These are phyloP conservation scores for Erucastrum elatum DNA, from an alignment of 345 rosid species.

Conservation along the genomic window DNA sequence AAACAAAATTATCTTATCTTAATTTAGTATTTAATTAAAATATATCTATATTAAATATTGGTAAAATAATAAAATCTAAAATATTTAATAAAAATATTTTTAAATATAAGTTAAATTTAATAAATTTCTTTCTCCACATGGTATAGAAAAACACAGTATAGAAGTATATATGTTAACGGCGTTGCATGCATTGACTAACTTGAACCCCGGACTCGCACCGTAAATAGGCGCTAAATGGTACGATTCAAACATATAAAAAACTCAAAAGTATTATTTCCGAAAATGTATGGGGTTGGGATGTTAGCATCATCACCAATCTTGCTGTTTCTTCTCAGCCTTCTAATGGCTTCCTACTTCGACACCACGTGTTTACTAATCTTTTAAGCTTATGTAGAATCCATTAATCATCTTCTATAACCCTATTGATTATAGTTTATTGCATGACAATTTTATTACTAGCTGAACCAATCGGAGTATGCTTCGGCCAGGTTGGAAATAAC, in stretches of 20 bases:
- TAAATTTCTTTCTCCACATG: too few relatives aligned
- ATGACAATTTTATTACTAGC: slow-evolving; percentile 11
- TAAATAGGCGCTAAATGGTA: background rate
- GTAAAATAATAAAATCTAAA: too few relatives aligned
- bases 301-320: background rate
- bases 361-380: background rate
- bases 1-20: too few relatives aligned
- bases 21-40: too few relatives aligned
- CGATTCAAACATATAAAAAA: background rate
- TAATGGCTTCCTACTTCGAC: background rate
- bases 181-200: too few relatives aligned
- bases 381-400: background rate
- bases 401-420: background rate
- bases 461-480: slow-evolving; percentile 45
- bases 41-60: too few relatives aligned
- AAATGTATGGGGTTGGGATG: background rate
- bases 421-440: too few relatives aligned
- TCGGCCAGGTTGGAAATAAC: slow-evolving; percentile 28
- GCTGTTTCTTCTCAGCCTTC: background rate
- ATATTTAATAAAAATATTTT: too few relatives aligned
- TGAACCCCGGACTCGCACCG: background rate
- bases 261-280: background rate
- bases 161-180: too few relatives aligned
- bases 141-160: too few relatives aligned
- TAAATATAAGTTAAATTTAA: too few relatives aligned